Percentiles rank a stretch among this genome's conserved stretches.
These are phyloP conservation scores for Setomelanomma holmii DNA, from an alignment of 2,329 filamentous ascomycete genomes.

Conservation along the genomic window DNA sequence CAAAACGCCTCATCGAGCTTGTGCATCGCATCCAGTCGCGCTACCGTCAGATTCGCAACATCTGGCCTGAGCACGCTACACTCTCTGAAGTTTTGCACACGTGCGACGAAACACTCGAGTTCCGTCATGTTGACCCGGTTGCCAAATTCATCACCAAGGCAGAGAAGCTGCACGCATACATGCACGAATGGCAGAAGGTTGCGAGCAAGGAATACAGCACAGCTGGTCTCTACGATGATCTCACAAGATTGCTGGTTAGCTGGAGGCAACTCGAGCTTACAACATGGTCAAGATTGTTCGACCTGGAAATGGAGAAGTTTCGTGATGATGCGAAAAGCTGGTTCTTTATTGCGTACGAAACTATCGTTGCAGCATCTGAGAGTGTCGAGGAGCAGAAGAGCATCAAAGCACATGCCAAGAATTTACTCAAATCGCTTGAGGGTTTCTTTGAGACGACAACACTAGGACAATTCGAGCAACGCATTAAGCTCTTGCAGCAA, in stretches of 20 bases:
- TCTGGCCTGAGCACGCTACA: conserved; percentile 77
- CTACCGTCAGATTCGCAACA: conserved; percentile 71
- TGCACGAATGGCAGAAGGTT: conserved; percentile 96
- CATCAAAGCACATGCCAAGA: conserved; percentile 68
- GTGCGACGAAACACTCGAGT: conserved; percentile 76
- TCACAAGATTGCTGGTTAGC: conserved; percentile 81
- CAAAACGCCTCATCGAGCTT: conserved; percentile 73
- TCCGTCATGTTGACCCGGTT: conserved; percentile 81
- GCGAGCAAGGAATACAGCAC: conserved; percentile 81
- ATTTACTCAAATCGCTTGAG: conserved; percentile 77
- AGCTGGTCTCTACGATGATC: conserved; percentile 71
- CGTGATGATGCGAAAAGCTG: conserved; percentile 81
- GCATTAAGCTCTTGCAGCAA: conserved; percentile 71
- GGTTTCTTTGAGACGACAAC: conserved; percentile 80
- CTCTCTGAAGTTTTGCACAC: conserved; percentile 78
- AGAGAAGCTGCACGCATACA: conserved; percentile 82
- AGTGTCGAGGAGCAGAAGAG: conserved; percentile 66
- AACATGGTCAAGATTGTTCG: conserved; percentile 89
- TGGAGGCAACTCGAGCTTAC: conserved; percentile 92
- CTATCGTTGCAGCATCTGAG: conserved; percentile 77
- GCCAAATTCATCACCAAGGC: conserved; percentile 85
- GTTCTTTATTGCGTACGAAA: conserved; percentile 98
- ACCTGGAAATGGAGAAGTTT: conserved; percentile 80
- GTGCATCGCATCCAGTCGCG: conserved; percentile 72
- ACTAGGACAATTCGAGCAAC: conserved; percentile 78